Conservation (phyloP, 148 eudicot genomes). For the Nyssa sinensis region DNA sequence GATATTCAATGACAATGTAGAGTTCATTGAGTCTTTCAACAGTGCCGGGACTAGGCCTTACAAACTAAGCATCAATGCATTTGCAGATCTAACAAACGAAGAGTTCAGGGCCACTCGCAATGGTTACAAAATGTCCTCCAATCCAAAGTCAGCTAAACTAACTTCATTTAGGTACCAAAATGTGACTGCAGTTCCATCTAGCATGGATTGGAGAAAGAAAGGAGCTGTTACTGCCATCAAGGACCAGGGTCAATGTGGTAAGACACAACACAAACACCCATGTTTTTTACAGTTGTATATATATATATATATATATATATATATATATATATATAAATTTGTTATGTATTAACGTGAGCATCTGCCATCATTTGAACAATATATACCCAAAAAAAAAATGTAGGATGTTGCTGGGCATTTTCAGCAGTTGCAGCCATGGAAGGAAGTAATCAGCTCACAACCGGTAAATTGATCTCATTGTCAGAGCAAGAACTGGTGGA, state of each 20-base stretch:
- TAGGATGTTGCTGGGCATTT: constrained; percentile 27
- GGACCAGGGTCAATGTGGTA: constrained; percentile 26
- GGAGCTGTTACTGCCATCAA: constrained; percentile 21
- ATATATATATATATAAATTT: too few species aligned
- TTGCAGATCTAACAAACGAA: constrained; percentile 19
- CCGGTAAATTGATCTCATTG: constrained; percentile 15
- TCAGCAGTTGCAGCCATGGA: constrained; percentile 18
- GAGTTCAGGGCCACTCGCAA: constrained; percentile 12
- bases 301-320: too few species aligned
- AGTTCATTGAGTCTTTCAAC: constrained; percentile 20
- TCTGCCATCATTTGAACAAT: background rate
- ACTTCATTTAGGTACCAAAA: constrained; percentile 11
- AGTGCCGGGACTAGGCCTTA: constrained; percentile 4
- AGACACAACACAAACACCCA: background rate
- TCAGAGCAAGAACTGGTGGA: constrained; percentile 24
- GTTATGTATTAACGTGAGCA: background rate
- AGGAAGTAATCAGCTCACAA: constrained; percentile 17
- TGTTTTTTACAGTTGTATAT: too few species aligned
- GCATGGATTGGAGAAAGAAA: constrained; percentile 18
- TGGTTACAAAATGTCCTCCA: constrained; percentile 13
- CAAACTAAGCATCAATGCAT: constrained; percentile 11
- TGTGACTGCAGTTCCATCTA: constrained; percentile 11
- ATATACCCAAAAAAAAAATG: background rate
- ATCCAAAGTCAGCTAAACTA: background rate
- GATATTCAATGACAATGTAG: constrained; percentile 21